Percentiles rank a stretch among this genome's conserved stretches.
Conservation (phyloP, 1,284 basidiomycete genomes). For the Apiotrichum montevideense region DNA sequence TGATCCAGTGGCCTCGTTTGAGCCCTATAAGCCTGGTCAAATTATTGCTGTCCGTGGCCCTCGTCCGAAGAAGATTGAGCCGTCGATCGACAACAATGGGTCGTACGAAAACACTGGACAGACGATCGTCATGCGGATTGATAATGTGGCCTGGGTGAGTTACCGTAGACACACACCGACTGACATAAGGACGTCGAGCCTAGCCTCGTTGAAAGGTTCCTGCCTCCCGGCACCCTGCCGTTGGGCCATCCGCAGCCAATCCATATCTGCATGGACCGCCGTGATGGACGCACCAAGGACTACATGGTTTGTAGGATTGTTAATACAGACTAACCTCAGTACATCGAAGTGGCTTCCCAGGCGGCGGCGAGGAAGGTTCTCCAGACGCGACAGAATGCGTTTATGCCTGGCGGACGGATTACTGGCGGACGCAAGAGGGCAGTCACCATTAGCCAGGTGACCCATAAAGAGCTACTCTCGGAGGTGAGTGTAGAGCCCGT, state of each 20-base stretch:
- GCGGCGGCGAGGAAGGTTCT: slow-evolving; percentile 36
- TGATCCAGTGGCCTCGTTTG: slow-evolving; percentile 19
- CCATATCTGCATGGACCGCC: slow-evolving; percentile 43
- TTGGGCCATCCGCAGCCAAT: slow-evolving; percentile 31
- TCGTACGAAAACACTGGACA: slow-evolving; percentile 1
- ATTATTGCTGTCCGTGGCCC: not conserved
- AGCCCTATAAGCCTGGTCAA: slow-evolving; percentile 5
- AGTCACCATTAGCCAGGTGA: slow-evolving; percentile 42
- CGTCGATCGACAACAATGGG: not conserved
- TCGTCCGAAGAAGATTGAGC: not conserved
- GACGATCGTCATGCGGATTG: slow-evolving; percentile 39
- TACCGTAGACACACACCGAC: not conserved
- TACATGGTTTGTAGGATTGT: slow-evolving; percentile 33
- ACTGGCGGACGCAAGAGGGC: slow-evolving; percentile 34
- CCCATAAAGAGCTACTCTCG: slow-evolving; percentile 32
- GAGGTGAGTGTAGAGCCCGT: slow-evolving; percentile 26
- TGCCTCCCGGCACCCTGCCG: slow-evolving; percentile 35
- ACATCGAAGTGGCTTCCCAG: slow-evolving; percentile 39
- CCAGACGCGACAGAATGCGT: slow-evolving; percentile 37
- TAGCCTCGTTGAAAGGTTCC: slow-evolving; percentile 33
- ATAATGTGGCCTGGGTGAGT: slow-evolving; percentile 45
- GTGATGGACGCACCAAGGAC: slow-evolving; percentile 45
- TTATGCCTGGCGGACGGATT: slow-evolving; percentile 37
- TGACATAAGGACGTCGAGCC: slow-evolving; percentile 42
- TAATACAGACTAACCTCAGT: slow-evolving; percentile 24